phyloP scores from a whole-genome alignment of 768 basidiomycete species.

The Leccinum sublutescens region DNA sequence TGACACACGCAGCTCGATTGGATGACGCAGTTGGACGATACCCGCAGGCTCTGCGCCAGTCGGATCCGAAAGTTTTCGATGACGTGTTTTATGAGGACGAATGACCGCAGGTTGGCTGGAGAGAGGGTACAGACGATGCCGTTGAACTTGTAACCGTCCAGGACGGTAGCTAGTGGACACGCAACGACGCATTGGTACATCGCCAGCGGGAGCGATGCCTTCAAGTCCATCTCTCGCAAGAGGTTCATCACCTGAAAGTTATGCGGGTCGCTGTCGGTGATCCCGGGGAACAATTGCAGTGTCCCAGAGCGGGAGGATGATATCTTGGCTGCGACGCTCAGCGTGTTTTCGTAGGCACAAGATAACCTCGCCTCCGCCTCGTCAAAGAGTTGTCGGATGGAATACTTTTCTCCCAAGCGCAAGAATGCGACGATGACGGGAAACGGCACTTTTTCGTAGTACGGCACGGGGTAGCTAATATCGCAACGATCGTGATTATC shows the following conservation, averaged over 20 bases:
- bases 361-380: slow-evolving; percentile 12
- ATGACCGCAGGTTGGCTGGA: slow-evolving; percentile 7
- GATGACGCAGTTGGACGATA: slow-evolving; percentile 4
- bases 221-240: slow-evolving; percentile 6
- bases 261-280: slow-evolving; percentile 9
- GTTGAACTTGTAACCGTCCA: slow-evolving; percentile 13
- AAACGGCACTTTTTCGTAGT: slow-evolving; percentile 7
- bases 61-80: slow-evolving; percentile 3
- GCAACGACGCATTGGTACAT: slow-evolving; percentile 11
- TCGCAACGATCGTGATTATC: not conserved
- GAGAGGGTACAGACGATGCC: not conserved
- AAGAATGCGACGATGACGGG: slow-evolving; percentile 11
- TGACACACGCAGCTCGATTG: slow-evolving; percentile 1
- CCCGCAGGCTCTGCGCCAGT: not conserved
- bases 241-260: slow-evolving; percentile 23
- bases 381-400: slow-evolving; percentile 8
- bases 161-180: slow-evolving; percentile 6
- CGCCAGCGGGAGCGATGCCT: slow-evolving; percentile 5
- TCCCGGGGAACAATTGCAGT: not conserved
- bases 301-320: not conserved
- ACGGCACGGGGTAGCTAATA: slow-evolving; percentile 12
- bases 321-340: not conserved
- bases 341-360: not conserved
- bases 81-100: slow-evolving; percentile 4
- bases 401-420: slow-evolving; percentile 25